Base-by-base conservation (phyloP, 1,139 yeast species). In the Wickerhamomyces sp. region DNA sequence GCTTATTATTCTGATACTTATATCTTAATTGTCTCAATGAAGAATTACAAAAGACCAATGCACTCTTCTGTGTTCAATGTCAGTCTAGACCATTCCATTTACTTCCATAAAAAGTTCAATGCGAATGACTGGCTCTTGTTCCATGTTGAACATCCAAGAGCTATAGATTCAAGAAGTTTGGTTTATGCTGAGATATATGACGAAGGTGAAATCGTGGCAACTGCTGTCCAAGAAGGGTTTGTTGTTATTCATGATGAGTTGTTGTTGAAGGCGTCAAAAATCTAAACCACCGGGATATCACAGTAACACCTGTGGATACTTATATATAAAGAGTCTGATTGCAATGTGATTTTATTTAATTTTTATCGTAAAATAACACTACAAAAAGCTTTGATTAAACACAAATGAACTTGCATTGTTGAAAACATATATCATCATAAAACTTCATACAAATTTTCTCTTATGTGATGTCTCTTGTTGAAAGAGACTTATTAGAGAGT, bases 151-250 rank as follows among this genome's bases (percentile, higher is more conserved):
- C 74, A 78, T 33, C 64, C 79, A n/a, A 70, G 81, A 49, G 69
- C 81, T 6, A 73, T 74, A 15, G 72, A 74, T 50, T 76, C 76
- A 45, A 71, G 86, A 51, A 79, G 80, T 8, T 61, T 84, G 40
- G 65, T 81, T 53, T 75, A 74, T 52, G 87, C 81, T 10, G 84
- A 83, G 49, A 69, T 84, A 57, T 85, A 69, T 60, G 69, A 73
- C 34, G 82, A 83, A 3, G 67, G 84, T 1, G 69, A 68, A 14
- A 76, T 83, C 48, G 74, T 81, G 4, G 88, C 89, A 2, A 75
- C 84, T 0, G 71, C 83, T 6, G 61, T 81, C 10, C 94, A 85
- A 62, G 91, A 85, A 62, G 91, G 87, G 0, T 66, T 80, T 49
- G 75, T 63, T 6, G 58, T 60, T 7, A 44, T 55, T 32, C 47